These are phyloP conservation scores for Apiospora saccharicola DNA, from an alignment of 2,329 filamentous ascomycete species.

Conservation along the genomic window DNA sequence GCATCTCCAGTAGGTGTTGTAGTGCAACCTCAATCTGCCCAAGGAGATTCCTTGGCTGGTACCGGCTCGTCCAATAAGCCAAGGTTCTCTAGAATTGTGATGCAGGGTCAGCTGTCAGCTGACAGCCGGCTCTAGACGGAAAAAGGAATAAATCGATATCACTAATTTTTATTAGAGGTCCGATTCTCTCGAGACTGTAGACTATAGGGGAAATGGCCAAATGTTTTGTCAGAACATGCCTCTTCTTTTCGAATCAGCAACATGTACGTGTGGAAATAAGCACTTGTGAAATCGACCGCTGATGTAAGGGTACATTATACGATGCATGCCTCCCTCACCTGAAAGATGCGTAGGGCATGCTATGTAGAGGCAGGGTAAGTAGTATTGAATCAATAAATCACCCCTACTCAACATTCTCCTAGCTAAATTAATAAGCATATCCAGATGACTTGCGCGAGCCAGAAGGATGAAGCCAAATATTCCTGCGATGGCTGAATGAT, in stretches of 20 bases:
- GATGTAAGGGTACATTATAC: neutral
- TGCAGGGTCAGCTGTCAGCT: slow-evolving; percentile 14
- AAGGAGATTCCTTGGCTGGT: neutral
- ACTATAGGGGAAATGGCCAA: neutral
- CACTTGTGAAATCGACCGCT: neutral
- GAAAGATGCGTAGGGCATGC: neutral
- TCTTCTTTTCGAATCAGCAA: neutral
- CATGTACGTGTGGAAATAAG: no score
- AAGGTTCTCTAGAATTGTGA: neutral
- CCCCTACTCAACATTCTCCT: neutral
- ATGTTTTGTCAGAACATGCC: neutral
- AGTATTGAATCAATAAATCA: slow-evolving; percentile 12
- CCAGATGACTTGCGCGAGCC: neutral
- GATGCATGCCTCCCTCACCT: neutral
- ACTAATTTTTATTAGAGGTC: neutral
- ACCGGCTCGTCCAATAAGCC: neutral
- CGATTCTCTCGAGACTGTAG: neutral
- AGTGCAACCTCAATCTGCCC: neutral
- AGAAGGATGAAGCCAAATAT: neutral
- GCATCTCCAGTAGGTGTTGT: slow-evolving; percentile 1
- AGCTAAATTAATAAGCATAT: neutral
- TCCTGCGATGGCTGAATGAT: neutral
- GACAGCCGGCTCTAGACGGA: slow-evolving; percentile 1
- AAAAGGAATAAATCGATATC: neutral
- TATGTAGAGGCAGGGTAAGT: neutral